phyloP scores from a whole-genome alignment of 768 basidiomycete genomes.

The Calocybe gangraenosa region DNA sequence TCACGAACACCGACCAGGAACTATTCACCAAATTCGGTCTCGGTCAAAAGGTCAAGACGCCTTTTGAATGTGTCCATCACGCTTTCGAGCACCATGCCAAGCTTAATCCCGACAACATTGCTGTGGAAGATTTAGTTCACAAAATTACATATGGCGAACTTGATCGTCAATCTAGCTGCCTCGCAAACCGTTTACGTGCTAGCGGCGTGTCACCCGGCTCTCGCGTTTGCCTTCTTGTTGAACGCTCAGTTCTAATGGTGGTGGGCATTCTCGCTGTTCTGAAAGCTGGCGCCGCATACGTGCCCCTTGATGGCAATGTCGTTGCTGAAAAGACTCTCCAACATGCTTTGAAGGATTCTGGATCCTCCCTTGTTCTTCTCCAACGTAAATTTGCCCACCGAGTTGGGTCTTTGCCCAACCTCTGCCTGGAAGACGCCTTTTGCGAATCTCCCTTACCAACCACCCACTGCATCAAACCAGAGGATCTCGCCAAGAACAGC shows the following conservation, averaged over 20 bases:
- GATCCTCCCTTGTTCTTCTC: conserved; percentile 37
- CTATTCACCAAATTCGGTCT: conserved; percentile 44
- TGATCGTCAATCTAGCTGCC: conserved; percentile 40
- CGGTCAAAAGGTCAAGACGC: conserved; percentile 30
- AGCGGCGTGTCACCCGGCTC: conserved; percentile 40
- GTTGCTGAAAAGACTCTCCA: conserved; percentile 50
- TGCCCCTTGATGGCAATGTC: conserved; percentile 54
- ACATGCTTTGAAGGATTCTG: conserved; percentile 47
- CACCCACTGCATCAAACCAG: conserved; percentile 29
- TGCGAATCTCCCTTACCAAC: conserved; percentile 20
- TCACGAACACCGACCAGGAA: conserved; percentile 35
- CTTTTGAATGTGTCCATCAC: conserved; percentile 50
- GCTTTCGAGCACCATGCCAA: conserved; percentile 47
- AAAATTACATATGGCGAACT: conserved; percentile 49
- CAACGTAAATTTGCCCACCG: conserved; percentile 37
- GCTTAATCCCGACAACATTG: conserved; percentile 35
- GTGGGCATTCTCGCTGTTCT: conserved; percentile 50
- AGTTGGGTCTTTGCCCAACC: background rate
- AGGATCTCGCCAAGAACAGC: conserved; percentile 29
- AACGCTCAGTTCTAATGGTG: conserved; percentile 50
- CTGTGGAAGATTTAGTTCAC: conserved; percentile 46
- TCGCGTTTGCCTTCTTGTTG: conserved; percentile 50
- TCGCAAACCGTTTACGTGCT: conserved; percentile 39
- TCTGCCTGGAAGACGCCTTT: conserved; percentile 21
- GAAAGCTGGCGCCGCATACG: conserved; percentile 55